Base-by-base conservation (phyloP, 176 grass and related monocot genomes). In the Eremochloa ophiuroides region DNA sequence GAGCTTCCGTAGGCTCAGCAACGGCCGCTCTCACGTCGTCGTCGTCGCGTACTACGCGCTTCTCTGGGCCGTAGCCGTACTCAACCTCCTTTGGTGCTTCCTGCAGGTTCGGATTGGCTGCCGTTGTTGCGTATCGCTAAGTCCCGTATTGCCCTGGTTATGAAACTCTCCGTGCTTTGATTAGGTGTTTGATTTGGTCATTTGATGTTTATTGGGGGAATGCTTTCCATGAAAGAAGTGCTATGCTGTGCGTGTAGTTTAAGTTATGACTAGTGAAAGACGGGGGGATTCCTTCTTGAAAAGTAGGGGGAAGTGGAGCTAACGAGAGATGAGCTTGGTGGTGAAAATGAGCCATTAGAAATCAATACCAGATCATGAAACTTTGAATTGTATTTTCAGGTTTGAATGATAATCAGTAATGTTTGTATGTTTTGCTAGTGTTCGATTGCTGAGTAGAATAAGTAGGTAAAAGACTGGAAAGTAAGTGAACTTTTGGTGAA, bases 21-120 rank as follows among this genome's bases (percentile, higher is more conserved):
- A 91, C 82, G 96, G 91, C 48, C 89, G 89, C 77, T 99, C 96
- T n/a, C 90, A 93, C 80, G 86, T 99, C 41, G 92, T 99, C 62
- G 88, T 96, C 29, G 84, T 89, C 40, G 87, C 89, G 30, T 99
- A 99, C 79, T 99, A 95, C 73, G 91, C 82, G 31, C 85, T 99
- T 64, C 74, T 99, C 56, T 99, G 97, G 97, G 71, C 71, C 48
- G 88, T 99, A 50, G 85, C 88, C 60, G 22, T 95, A 8, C 79
- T 99, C 77, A 99, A 99, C 83, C 97, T 99, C 69, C 71, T 99
- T 50, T 99, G 93, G 93, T 95, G 93, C 87, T 80, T 95, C 58
- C 73, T 99, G 14, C 93, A 96, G 97, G 97, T 99, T 47, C 51
- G 28, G 12, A 33, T 84, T 26, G 4, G 37, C 29, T 53, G 63